Percentiles rank a stretch among this genome's conserved stretches.
Conservation (phyloP, 352 stramenopile species). For the Pelagophyceae sp. region DNA sequence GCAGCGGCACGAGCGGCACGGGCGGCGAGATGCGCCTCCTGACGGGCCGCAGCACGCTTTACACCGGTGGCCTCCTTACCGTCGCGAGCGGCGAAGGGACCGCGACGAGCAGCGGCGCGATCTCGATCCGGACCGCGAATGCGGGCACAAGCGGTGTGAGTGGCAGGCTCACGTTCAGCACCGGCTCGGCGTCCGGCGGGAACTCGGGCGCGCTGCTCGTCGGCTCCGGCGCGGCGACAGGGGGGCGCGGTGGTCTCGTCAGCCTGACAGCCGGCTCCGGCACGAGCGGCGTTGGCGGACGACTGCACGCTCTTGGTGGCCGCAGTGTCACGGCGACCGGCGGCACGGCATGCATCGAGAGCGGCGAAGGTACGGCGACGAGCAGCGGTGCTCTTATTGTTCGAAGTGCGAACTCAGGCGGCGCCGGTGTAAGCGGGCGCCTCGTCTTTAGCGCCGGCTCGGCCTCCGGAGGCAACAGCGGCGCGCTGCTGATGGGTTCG, state of each 20-base stretch:
- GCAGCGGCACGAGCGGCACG: background rate
- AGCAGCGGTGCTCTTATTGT: slow-evolving; percentile 25
- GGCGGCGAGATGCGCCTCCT: background rate
- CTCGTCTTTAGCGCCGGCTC: slow-evolving; percentile 39
- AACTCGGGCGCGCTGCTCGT: background rate
- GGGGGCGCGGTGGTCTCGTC: slow-evolving; percentile 24
- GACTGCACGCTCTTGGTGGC: background rate
- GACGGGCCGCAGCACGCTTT: slow-evolving; percentile 13
- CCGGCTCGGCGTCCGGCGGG: slow-evolving; percentile 23
- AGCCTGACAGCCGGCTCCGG: slow-evolving; percentile 35
- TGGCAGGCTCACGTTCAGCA: slow-evolving; percentile 30
- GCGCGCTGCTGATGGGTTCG: slow-evolving; percentile 53
- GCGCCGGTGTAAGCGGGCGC: slow-evolving; percentile 33
- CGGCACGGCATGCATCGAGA: slow-evolving; percentile 16
- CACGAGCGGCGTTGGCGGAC: slow-evolving; percentile 15
- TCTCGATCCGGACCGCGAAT: slow-evolving; percentile 28
- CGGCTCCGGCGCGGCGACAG: slow-evolving; percentile 18
- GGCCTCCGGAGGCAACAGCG: slow-evolving; percentile 48
- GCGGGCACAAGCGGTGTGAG: slow-evolving; percentile 29
- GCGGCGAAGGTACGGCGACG: background rate
- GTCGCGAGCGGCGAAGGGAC: slow-evolving; percentile 5
- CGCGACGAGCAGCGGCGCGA: background rate
- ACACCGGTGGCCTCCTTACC: background rate
- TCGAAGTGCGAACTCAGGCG: slow-evolving; percentile 32
- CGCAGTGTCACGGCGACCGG: background rate